A percentile compares a stretch with the other conserved stretches of the same genome.
These are phyloP conservation scores for Bonia amplexicaulis DNA, from an alignment of 176 grass and related monocot species.

Conservation along the genomic window DNA sequence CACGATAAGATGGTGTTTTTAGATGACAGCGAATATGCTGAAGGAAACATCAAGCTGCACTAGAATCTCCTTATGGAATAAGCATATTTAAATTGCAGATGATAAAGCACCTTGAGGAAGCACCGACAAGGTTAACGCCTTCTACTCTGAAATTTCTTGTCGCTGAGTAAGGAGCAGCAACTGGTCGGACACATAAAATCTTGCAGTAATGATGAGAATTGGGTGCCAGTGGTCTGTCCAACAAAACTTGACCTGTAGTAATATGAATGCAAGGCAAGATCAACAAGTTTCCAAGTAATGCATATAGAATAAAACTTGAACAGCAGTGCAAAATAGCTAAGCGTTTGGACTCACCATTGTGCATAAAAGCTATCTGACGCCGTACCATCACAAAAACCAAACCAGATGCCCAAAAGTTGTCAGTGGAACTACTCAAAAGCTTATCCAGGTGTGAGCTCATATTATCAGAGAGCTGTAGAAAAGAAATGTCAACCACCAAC, in stretches of 20 bases:
- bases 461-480: slow-evolving; percentile 68
- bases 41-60: neutral
- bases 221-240: slow-evolving; percentile 64
- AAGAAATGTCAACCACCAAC: slow-evolving; percentile 20
- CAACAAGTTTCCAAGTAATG: slow-evolving; percentile 16
- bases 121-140: slow-evolving; percentile 61
- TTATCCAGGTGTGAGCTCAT: slow-evolving; percentile 63
- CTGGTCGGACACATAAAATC: slow-evolving; percentile 67
- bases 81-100: slow-evolving; percentile 9
- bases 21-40: neutral
- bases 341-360: slow-evolving; percentile 53
- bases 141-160: slow-evolving; percentile 64
- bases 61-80: neutral
- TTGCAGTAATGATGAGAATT: slow-evolving; percentile 54
- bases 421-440: slow-evolving; percentile 61
- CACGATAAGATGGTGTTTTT: neutral
- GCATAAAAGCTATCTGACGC: slow-evolving; percentile 68
- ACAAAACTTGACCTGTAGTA: slow-evolving; percentile 70
- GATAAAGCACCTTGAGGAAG: slow-evolving; percentile 63
- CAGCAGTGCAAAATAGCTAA: neutral
- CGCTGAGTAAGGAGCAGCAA: slow-evolving; percentile 68
- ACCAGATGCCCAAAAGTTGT: slow-evolving; percentile 78
- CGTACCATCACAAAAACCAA: slow-evolving; percentile 82
- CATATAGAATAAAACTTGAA: slow-evolving; percentile 12
- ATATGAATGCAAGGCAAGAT: slow-evolving; percentile 8